Base-by-base conservation (phyloP, 306 rosid genomes). In the Betula pendula region DNA sequence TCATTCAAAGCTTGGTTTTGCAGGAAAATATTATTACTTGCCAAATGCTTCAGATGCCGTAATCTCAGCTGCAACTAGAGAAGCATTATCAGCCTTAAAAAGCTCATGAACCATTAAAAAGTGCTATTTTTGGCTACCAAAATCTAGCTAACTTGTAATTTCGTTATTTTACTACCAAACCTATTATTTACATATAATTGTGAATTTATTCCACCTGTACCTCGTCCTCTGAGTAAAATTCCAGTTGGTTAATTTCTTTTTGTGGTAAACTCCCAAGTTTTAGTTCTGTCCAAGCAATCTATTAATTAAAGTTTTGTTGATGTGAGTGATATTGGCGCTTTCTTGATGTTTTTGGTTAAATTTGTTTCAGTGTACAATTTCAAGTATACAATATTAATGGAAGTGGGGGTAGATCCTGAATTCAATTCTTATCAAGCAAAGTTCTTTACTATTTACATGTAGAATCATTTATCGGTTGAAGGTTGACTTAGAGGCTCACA, bases 21-120 rank as follows among this genome's bases (percentile, higher is more conserved):
- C 96, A 95, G 98, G 97, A 79, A 95, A 90, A 82, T 95, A 95
- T 72, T 92, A 95, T 82, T 95, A 95, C 88, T 86, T 95, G 87
- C 98, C 98, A 53, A 92, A 95, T 77, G 97, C 98, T 22, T 95
- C 98, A 3, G 98, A 95, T 76, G 87, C 96, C 19, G 92, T 95
- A 20, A 91, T 95, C 82, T 95, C 97, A 29, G 88, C 91, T 60
- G 75, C 98, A 53, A 95, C 98, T 20, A 92, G 80, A 88, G 97
- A 95, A 27, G 96, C 98, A 66, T 68, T 94, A 72, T 84, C 97
- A 31, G 90, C 90, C 47, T 80, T 95, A 68, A 95, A 92, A 85
- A 90, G 56, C 83, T 85, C 93, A 49, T 94, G 84, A 88, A 84
- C 70, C 79, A 19, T 68, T 4, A 11, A 45, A 43, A 22, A 5